Conservation (phyloP, 1,284 basidiomycete species). For the Limonomyces culmigenus region DNA sequence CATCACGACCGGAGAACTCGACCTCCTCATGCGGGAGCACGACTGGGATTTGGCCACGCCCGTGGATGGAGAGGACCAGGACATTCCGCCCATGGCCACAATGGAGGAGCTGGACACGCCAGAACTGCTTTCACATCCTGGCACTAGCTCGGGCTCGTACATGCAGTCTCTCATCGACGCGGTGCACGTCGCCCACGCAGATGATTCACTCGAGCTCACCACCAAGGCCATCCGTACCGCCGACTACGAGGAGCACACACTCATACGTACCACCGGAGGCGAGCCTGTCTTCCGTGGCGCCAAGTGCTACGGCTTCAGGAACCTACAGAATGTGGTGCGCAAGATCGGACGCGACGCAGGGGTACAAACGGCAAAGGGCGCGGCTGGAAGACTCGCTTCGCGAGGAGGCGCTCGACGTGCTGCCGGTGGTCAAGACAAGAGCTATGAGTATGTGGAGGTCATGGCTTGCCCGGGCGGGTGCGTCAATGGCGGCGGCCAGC, state of each 20-base stretch:
- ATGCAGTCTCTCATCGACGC: slow-evolving; percentile 44
- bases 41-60: slow-evolving; percentile 58
- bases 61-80: slow-evolving; percentile 29
- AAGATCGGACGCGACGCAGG: slow-evolving; percentile 82
- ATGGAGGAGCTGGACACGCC: slow-evolving; percentile 27
- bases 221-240: not conserved
- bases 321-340: slow-evolving; percentile 92
- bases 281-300: slow-evolving; percentile 79
- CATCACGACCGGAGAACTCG: slow-evolving; percentile 91
- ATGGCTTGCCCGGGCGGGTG: slow-evolving; percentile 99
- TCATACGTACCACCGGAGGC: slow-evolving; percentile 15
- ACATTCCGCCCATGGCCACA: slow-evolving; percentile 1
- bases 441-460: slow-evolving; percentile 94
- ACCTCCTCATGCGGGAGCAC: slow-evolving; percentile 71
- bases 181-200: slow-evolving; percentile 28
- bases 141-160: slow-evolving; percentile 90
- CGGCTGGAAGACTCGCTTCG: slow-evolving; percentile 38
- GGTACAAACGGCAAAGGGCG: slow-evolving; percentile 51
- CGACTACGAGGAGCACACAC: not conserved
- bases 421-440: slow-evolving; percentile 27
- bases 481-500: slow-evolving; percentile 94
- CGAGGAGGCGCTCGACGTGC: slow-evolving; percentile 15
- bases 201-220: not conserved
- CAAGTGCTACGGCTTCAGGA: slow-evolving; percentile 94
- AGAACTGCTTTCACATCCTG: slow-evolving; percentile 62